Evolutionary conservation across 2,329 filamentous ascomycete species (phyloP), one percentile per base, ranked within the genome.

Genomic region (Alternaria infectoria): DNA sequence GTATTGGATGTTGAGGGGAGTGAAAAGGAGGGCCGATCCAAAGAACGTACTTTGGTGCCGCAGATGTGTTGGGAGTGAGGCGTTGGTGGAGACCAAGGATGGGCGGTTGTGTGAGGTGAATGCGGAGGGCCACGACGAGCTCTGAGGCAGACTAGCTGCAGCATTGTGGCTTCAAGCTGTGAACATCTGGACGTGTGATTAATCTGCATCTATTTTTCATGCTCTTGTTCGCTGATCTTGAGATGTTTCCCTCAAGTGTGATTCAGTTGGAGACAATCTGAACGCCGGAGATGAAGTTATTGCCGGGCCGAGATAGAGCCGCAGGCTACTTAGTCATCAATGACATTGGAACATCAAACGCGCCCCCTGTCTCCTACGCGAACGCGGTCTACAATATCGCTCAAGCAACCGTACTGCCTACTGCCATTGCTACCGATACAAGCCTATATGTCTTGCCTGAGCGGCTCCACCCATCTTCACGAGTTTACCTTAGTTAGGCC

Each of bases 31-130:
- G 44, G 58, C 68, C 30, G 76, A 77, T 63, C 66, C 74, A 5
- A 10, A 30, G 7, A 64, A 61, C 28, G 43, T 74, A 19, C 32
- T 77, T 13, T 77, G 73, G 68, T 74, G 74, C 56, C 21, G 59
- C 3, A 46, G 54, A 7, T 76, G 74, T 59, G 75, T 77, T 2
- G 74, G 74, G 0, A 76, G 75, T 52, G 74, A 77, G 59, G 65
- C 17, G 6, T 68, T 68, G 52, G 59, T 61, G 3, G 69, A 71
- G 62, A 26, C 55, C 15, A 19, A 6, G 3, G 65, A 69, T 63
- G 70, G 69, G 15, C 62, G 62, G 32, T 36, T 77, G 10, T 77
- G 74, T 54, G 28, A 40, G 55, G 13, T 19, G 13, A 10, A 30
- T 15, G 13, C 17, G 12, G 28, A 32, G 12, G 13, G 32, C 9